Evolutionary conservation across 2,329 filamentous ascomycete species (phyloP), one percentile per base, ranked within the genome.

Genomic region (Thermoascus crustaceus): DNA sequence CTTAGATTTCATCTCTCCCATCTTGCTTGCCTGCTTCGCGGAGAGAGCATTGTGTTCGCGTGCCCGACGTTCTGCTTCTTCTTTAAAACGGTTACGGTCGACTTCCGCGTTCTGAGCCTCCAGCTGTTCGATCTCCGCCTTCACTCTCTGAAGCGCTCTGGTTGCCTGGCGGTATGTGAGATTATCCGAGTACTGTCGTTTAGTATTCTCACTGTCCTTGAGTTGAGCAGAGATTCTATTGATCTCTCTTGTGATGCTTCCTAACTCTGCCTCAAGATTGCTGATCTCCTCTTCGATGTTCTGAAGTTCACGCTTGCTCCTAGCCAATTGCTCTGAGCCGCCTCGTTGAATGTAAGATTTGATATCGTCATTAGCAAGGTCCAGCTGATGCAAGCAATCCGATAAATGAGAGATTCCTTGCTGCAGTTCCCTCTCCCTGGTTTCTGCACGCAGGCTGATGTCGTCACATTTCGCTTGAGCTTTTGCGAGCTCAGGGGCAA

Each of bases 131-230:
- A 98, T 88, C 41, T 91, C 83, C 11, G 60, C 58, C 36, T 75
- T 67, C 5, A 95, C 72, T 3, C 66, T 67, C 26, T 84, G 72
- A 2, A 95, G 70, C 23, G 80, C 72, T 36, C 78, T 74, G 37
- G 78, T 69, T 41, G 84, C 81, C 54, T 82, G 81, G 39, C 91
- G 83, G 57, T 87, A 94, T 43, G 80, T 80, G 34, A 96, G 67
- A 50, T 98, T 98, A 56, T 96, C 87, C 14, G 71, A 72, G 48
- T 98, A 94, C 44, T 85, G 87, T 49, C 85, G 82, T 63, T 87
- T 89, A 37, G 80, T 88, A 39, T 80, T 78, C 44, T 88, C 83
- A 38, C 85, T 83, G 51, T 87, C 85, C 48, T 79, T 77, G 34
- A 88, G 73, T 34, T 86, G 80, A 32, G 83, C 75, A 45, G 82